Evolutionary conservation across 2,329 filamentous ascomycete genomes (phyloP), one percentile per base, ranked within the genome.

Genomic region (Colletotrichum gigasporum): DNA sequence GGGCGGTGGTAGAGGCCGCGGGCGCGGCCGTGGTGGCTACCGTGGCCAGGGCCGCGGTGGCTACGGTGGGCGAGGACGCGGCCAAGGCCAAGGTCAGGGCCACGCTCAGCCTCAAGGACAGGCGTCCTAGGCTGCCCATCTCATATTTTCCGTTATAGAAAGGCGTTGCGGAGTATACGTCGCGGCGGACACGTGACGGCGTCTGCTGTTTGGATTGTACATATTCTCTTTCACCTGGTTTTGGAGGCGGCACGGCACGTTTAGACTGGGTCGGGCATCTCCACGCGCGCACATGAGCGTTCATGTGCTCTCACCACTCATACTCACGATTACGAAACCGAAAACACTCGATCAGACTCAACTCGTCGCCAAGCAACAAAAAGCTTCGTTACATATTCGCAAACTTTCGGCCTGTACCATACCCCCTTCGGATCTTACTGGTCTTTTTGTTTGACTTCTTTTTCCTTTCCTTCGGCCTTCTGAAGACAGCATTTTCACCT

Each of bases 91-190:
- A 41, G 68, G 69, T 50, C 68, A 75, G 59, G 63, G 56, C 16
- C 56, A 62, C 35, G 39, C 56, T 12, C 62, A 65, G 42, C 62
- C 62, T 28, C 62, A 65, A 45, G 62, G 70, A 41, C 76, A 74
- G 48, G 69, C 69, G n/a, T 69, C 71, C 12, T 74, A 75, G 67
- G 72, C 75, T 61, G 67, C 69, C 30, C 73, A 72, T 66, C 48
- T 59, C 41, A 22, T 39, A 28, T 61, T 55, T n/a, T 44, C 35
- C 34, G 44, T 51, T 51, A 44, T 65, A 65, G 50, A 65, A 54
- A 35, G 64, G 66, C 63, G 64, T 67, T 65, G 3, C 24, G 60
- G 60, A 51, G 54, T 60, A 55, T 53, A 35, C 57, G 37, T 58
- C 45, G 59, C 59, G 47, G 2, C 22, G 59, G 62, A 50, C 42